phyloP scores from a whole-genome alignment of 805 yeast genomes.

The Myxozyma geophila region DNA sequence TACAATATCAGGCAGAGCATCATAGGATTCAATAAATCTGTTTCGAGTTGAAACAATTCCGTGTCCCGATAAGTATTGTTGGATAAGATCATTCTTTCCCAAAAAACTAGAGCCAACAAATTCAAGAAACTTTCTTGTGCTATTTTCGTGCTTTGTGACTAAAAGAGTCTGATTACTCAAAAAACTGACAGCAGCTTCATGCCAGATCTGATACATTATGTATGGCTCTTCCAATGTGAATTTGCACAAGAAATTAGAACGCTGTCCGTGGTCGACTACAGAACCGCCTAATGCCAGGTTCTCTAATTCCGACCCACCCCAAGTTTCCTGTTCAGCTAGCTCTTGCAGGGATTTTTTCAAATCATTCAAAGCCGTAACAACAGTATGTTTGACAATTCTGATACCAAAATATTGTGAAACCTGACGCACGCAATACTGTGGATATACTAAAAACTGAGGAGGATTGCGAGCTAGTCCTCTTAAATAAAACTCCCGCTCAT shows the following conservation, averaged over 20 bases:
- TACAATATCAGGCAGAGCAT: neutral
- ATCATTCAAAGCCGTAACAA: conserved; percentile 47
- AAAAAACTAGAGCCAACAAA: conserved; percentile 64
- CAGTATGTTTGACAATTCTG: conserved; percentile 53
- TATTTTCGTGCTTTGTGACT: conserved; percentile 58
- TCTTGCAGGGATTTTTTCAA: conserved; percentile 59
- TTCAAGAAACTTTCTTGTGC: conserved; percentile 68
- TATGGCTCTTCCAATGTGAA: conserved; percentile 96
- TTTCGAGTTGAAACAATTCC: conserved; percentile 67
- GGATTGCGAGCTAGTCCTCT: conserved; percentile 84
- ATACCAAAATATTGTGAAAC: conserved; percentile 77
- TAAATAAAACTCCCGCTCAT: conserved; percentile 56
- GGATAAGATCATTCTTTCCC: conserved; percentile 52
- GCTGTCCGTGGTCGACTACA: neutral
- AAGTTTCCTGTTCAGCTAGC: conserved; percentile 68
- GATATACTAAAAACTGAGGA: conserved; percentile 64
- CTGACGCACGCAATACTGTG: conserved; percentile 60
- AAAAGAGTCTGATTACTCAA: conserved; percentile 47
- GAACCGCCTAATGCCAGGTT: neutral
- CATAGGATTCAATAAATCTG: neutral
- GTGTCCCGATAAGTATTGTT: conserved; percentile 57
- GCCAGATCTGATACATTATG: conserved; percentile 81
- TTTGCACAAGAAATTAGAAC: conserved; percentile 72
- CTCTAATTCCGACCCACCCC: conserved; percentile 73
- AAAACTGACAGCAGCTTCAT: conserved; percentile 77